Conservation (phyloP, 257 asterid genomes). For the Solanum rostratum region DNA sequence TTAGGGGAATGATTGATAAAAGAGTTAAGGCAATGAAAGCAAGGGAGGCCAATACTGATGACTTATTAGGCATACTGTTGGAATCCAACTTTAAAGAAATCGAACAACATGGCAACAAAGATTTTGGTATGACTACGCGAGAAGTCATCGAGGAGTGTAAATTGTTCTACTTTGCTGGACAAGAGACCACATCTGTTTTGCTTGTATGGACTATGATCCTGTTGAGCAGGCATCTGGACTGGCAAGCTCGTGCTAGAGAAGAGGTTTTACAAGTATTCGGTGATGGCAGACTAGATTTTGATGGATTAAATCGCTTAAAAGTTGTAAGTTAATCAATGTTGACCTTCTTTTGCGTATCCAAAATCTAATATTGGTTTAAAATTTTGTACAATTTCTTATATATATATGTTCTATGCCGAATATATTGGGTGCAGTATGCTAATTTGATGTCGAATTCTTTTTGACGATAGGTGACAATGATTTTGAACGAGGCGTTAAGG, state of each 20-base stretch:
- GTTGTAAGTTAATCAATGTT: neutral
- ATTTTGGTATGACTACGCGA: neutral
- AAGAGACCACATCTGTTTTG: slow-evolving; percentile 11
- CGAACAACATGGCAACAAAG: neutral
- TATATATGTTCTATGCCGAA: neutral
- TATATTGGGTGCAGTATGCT: neutral
- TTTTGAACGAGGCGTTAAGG: slow-evolving; percentile 7
- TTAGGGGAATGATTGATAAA: neutral
- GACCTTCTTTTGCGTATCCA: neutral
- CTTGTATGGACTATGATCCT: slow-evolving; percentile 24
- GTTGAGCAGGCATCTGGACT: slow-evolving; percentile 5
- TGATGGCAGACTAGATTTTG: neutral
- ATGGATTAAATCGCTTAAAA: slow-evolving; percentile 13
- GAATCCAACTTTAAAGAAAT: slow-evolving; percentile 12
- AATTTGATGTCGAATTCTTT: neutral
- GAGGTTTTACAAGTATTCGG: slow-evolving; percentile 13
- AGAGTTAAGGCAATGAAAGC: neutral
- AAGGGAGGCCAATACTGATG: neutral
- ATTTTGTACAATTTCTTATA: neutral
- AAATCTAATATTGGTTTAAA: too few relatives aligned
- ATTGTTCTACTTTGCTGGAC: slow-evolving; percentile 22
- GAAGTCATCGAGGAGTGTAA: slow-evolving; percentile 21
- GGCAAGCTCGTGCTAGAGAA: slow-evolving; percentile 22
- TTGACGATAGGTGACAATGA: slow-evolving; percentile 10
- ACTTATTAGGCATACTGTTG: slow-evolving; percentile 11